Conservation (phyloP, 1,284 basidiomycete species). For the Cutaneotrichosporon sp. region DNA sequence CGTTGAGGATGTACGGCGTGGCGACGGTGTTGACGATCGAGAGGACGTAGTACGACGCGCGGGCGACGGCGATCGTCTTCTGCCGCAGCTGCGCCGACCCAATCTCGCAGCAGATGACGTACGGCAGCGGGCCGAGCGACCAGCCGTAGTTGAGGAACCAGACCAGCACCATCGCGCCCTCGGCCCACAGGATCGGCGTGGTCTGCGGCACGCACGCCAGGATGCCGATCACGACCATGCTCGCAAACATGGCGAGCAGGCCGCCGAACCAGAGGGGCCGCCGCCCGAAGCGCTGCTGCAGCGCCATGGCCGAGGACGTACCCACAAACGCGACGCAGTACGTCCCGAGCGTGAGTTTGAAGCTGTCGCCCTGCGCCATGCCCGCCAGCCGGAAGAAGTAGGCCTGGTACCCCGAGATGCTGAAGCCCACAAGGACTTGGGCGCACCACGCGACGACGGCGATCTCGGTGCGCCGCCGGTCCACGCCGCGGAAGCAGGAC, state of each 20-base stretch:
- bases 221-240: conserved; percentile 55
- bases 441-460: conserved; percentile 16
- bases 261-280: conserved; percentile 55
- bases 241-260: conserved; percentile 46
- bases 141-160: conserved; percentile 31
- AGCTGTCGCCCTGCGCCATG: conserved; percentile 7
- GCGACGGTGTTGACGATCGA: conserved; percentile 17
- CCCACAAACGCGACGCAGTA: conserved; percentile 10
- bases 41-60: conserved; percentile 54
- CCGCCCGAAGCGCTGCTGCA: conserved; percentile 36
- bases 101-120: conserved; percentile 51
- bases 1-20: conserved; percentile 24
- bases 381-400: conserved; percentile 54
- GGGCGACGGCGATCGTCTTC: conserved; percentile 56
- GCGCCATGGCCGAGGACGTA: conserved; percentile 2
- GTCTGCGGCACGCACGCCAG: conserved; percentile 30
- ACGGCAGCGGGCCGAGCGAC: conserved; percentile 36
- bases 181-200: conserved; percentile 14
- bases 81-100: conserved; percentile 53
- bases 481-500: conserved; percentile 34
- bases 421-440: conserved; percentile 8
- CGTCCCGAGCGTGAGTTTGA: conserved; percentile 12
- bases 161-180: conserved; percentile 26
- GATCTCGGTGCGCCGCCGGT: conserved; percentile 40
- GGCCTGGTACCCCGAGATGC: conserved; percentile 18